Base-by-base conservation (phyloP, 2,329 filamentous ascomycete species). In the Coniella lustricola region DNA sequence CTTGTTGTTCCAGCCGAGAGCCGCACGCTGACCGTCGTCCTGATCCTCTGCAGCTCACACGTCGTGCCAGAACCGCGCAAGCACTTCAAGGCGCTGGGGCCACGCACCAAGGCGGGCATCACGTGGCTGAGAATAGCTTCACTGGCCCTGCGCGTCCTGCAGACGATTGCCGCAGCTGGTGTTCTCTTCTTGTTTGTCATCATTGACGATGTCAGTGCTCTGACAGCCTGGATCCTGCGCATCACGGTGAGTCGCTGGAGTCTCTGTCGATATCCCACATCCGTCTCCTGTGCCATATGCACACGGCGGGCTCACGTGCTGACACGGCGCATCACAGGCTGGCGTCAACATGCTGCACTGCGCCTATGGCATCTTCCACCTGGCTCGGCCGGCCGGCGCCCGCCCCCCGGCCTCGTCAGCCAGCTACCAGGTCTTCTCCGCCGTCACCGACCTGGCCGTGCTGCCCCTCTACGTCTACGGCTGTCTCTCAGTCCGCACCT, bases 341-440 rank as follows among this genome's bases (percentile, higher is more conserved):
- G 86, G 80, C n/a, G 74, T 91, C 35, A 84, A 85, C 44, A 76
- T 84, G 40, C 58, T 87, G 4, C 82, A 90, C 62, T 82, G 79
- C 14, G 59, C 82, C 16, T 97, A 97, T 65, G 87, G 78, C 36
- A 76, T 94, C 52, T 93, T 87, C 59, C 90, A 96, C 63, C 79
- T 94, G 34, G 73, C 79, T 13, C 80, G 87, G 29, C 79, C 83
- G 33, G 77, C 87, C 1, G 81, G 80, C 41, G 78, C 75, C 38
- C 81, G 90, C 44, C 82, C 90, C 0, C 83, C 91, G 0, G 84
- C 75, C 3, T 95, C 88, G 18, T 87, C 89, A 16, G 84, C 88
- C 13, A 91, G 88, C 55, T 97, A 97, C 66, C 89, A 94, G 66
- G 69, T 93, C 49, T 97, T 96, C 63, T 81, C 90, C 3, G 74